Evolutionary conservation across 768 basidiomycete species (phyloP), one percentile per base, ranked within the genome.

Genomic region (Rhodosporidiobolus sp.): DNA sequence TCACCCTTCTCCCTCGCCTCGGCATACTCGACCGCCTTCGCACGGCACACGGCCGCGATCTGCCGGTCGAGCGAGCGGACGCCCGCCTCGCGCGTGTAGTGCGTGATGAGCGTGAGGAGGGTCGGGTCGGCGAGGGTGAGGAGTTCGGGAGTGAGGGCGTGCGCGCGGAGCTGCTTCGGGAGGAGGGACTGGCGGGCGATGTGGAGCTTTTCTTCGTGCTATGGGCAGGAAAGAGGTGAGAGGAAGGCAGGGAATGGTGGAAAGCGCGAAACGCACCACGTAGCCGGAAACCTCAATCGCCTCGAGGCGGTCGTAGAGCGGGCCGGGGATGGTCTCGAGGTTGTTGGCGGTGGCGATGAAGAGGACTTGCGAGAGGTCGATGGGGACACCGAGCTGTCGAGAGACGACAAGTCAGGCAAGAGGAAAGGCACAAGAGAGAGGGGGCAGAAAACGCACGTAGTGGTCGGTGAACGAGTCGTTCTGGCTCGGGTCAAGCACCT

Each of bases 331-430:
- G 0, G 91, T 92, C 50, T 94, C 91, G 19, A 94, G 86, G 0
- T 88, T 86, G 79, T 96, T 96, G 46, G 93, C 90, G 0, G 94
- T 95, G 76, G 92, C 94, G 73, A 96, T 90, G 81, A 96, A 95
- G 28, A 95, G 84, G 22, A 94, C 76, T 32, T 62, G 62, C 3
- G 74, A 76, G 22, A 78, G 70, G 68, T 78, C 76, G 50, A 77
- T 38, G 30, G 63, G 70, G 34, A 54, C 63, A 58, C 45, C 45
- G 34, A 65, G 63, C 48, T 52, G 71, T 64, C 74, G 71, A 52
- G 32, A 0, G 1, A 54, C 22, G 16, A 12, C 54, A 7, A 64
- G 57, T 35, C 48, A 35, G 38, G 38, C 10, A 28, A 14, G 63
- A 11, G 19, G 22, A 34, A 49, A 38, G 50, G 16, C 16, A 26